These are phyloP conservation scores for Tillandsia leiboldiana DNA, from an alignment of 176 grass and related monocot genomes.

Conservation along the genomic window DNA sequence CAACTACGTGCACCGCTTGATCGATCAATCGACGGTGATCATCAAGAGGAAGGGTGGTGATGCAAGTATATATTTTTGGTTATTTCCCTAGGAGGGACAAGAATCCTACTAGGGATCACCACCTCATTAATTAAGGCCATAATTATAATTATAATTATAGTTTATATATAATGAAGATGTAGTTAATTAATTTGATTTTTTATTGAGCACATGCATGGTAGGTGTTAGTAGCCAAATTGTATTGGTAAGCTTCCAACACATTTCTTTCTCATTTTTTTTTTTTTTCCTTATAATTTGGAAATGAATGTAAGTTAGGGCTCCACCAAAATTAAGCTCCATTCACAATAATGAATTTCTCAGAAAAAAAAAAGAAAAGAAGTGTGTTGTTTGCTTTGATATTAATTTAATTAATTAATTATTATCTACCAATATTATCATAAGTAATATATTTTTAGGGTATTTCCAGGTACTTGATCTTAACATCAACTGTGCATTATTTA, in stretches of 20 bases:
- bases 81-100: neutral
- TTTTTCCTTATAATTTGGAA: neutral
- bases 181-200: neutral
- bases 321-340: too few relatives aligned
- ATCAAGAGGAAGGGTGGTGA: neutral
- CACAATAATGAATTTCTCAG: too few relatives aligned
- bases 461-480: too few relatives aligned
- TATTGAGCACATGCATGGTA: slow-evolving; percentile 1
- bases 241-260: neutral
- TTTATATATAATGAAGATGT: neutral
- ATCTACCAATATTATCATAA: too few relatives aligned
- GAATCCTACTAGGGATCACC: neutral
- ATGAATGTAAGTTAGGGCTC: neutral
- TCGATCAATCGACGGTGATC: neutral
- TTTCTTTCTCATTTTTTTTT: neutral
- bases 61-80: neutral
- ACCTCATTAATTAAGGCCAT: neutral
- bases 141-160: neutral
- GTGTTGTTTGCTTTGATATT: too few relatives aligned
- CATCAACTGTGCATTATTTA: too few relatives aligned
- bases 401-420: too few relatives aligned
- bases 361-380: too few relatives aligned
- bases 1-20: neutral
- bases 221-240: neutral
- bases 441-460: too few relatives aligned